phyloP scores from a whole-genome alignment of 2,329 filamentous ascomycete genomes.

The Hypoxylon sp. region DNA sequence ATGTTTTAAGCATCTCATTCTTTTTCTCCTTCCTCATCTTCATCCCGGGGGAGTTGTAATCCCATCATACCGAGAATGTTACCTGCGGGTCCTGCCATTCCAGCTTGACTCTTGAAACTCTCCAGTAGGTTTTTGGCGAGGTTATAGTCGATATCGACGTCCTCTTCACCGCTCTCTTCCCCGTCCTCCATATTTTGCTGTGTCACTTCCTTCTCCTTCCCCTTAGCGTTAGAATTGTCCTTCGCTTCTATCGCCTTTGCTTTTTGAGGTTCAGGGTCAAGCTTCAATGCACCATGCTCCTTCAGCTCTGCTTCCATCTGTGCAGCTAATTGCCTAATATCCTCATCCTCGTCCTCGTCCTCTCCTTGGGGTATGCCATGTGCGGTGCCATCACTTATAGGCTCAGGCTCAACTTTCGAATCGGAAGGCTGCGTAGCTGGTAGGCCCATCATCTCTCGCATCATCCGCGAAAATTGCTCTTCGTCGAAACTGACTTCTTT shows the following conservation, averaged over 20 bases:
- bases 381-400: slow-evolving; percentile 17
- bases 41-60: slow-evolving; percentile 80
- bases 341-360: slow-evolving; percentile 62
- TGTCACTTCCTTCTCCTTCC: slow-evolving; percentile 27
- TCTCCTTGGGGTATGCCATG: slow-evolving; percentile 32
- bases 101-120: slow-evolving; percentile 89
- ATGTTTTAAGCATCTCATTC: slow-evolving; percentile 38
- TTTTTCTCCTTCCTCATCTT: slow-evolving; percentile 63
- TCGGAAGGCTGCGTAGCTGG: slow-evolving; percentile 45
- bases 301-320: slow-evolving; percentile 79
- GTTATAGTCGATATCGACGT: slow-evolving; percentile 83
- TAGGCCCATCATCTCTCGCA: slow-evolving; percentile 89
- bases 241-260: slow-evolving; percentile 45
- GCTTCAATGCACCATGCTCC: slow-evolving; percentile 70
- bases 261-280: slow-evolving; percentile 53
- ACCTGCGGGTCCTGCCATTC: slow-evolving; percentile 83
- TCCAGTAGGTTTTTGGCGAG: slow-evolving; percentile 90
- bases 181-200: slow-evolving; percentile 48
- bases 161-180: slow-evolving; percentile 61
- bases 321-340: slow-evolving; percentile 71
- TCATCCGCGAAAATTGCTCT: slow-evolving; percentile 83
- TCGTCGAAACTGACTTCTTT: slow-evolving; percentile 84
- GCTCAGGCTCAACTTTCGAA: slow-evolving; percentile 8
- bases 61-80: slow-evolving; percentile 91
- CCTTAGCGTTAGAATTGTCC: slow-evolving; percentile 31